Evolutionary conservation across 1,139 yeast species (phyloP).

Genomic region (Nakaseomyces bracarensis): DNA sequence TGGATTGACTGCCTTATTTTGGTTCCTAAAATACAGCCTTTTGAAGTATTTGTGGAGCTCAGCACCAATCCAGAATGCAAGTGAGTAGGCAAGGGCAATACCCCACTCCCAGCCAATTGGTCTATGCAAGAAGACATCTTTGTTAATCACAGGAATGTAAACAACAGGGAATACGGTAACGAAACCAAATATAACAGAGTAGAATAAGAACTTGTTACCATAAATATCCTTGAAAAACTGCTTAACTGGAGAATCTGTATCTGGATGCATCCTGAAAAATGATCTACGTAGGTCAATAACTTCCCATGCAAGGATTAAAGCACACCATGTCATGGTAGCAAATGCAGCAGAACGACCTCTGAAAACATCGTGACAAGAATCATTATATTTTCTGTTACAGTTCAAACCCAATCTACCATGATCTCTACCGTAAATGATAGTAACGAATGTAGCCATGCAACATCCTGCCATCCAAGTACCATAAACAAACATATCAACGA

Average conservation of each 20-base stretch:
- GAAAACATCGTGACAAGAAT: conserved; percentile 56
- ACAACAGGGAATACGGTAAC: conserved; percentile 72
- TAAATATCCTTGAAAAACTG: conserved; percentile 58
- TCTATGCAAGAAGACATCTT: conserved; percentile 65
- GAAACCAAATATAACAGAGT: conserved; percentile 73
- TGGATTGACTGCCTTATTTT: conserved; percentile 43
- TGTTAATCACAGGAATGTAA: conserved; percentile 81
- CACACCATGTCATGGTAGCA: conserved; percentile 87
- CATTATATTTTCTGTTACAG: conserved; percentile 48
- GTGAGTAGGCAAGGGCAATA: conserved; percentile 55
- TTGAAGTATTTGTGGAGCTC: conserved; percentile 65
- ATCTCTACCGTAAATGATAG: conserved; percentile 59
- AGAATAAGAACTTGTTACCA: conserved; percentile 70
- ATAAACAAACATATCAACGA: conserved; percentile 65
- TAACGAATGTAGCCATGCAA: conserved; percentile 60
- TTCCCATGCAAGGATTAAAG: conserved; percentile 83
- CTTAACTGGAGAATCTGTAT: conserved; percentile 51
- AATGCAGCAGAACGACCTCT: conserved; percentile 76
- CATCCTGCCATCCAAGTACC: conserved; percentile 68
- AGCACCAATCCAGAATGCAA: conserved; percentile 50
- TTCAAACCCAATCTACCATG: conserved; percentile 56
- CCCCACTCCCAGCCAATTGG: conserved; percentile 84
- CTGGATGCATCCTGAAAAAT: conserved; percentile 67
- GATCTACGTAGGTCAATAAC: conserved; percentile 72
- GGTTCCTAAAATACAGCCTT: conserved; percentile 45